A percentile compares a stretch with the other conserved stretches of the same genome.
These are phyloP conservation scores for Phytophthora niederhauseri DNA, from an alignment of 352 stramenopile species.

Conservation along the genomic window DNA sequence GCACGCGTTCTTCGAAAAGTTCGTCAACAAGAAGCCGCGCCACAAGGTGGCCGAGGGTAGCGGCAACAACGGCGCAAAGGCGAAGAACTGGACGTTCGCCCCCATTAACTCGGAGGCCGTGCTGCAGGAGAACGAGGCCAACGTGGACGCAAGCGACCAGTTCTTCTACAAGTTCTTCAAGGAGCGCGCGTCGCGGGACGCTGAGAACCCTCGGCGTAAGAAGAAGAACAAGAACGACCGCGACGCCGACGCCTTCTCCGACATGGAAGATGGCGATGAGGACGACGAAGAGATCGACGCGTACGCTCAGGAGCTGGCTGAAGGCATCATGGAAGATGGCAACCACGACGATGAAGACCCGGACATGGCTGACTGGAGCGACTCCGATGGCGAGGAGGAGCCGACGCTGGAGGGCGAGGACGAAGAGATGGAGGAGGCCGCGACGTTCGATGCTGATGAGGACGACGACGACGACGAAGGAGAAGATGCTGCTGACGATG, in stretches of 20 bases:
- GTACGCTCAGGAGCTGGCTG: conserved; percentile 89
- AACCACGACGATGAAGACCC: conserved; percentile 80
- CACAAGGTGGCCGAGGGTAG: conserved; percentile 42
- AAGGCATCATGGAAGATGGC: conserved; percentile 89
- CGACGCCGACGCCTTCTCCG: conserved; percentile 63
- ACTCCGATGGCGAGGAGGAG: conserved; percentile 52
- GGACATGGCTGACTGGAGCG: conserved; percentile 74
- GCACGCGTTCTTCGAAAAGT: conserved; percentile 98
- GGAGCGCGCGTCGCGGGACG: conserved; percentile 69
- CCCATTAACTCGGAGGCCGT: conserved; percentile 77
- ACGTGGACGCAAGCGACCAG: conserved; percentile 80
- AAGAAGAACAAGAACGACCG: conserved; percentile 44
- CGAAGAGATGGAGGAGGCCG: conserved; percentile 48
- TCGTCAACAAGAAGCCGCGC: conserved; percentile 98
- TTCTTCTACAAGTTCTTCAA: conserved; percentile 97
- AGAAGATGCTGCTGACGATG: conserved; percentile 45
- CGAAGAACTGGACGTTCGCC: conserved; percentile 75
- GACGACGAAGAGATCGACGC: conserved; percentile 87
- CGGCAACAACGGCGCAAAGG: conserved; percentile 23
- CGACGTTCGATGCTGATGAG: conserved; percentile 37
- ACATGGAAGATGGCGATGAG: conserved; percentile 56
- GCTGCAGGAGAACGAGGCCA: conserved; percentile 60
- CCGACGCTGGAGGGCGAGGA: conserved; percentile 58
- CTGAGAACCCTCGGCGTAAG: conserved; percentile 28
- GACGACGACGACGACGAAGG: conserved; percentile 49